These are phyloP conservation scores for Solanum sitiens DNA, from an alignment of 257 asterid genomes.

Conservation along the genomic window DNA sequence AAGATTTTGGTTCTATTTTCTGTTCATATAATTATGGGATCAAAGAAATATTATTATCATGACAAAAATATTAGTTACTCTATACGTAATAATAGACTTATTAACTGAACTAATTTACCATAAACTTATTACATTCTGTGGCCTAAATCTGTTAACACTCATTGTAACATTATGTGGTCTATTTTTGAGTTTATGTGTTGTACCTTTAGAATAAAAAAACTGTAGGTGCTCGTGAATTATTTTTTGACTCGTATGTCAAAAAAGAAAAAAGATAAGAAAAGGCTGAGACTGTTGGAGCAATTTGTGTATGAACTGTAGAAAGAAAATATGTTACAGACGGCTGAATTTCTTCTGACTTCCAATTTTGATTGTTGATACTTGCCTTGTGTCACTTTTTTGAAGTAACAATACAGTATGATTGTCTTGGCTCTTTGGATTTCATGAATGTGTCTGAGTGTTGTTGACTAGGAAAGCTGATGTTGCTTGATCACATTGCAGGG, in stretches of 20 bases:
- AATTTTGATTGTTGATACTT: not conserved
- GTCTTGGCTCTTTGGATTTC: not conserved
- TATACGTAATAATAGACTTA: not conserved
- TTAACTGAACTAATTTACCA: not conserved
- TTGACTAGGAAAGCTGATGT: not conserved
- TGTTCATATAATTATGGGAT: not conserved
- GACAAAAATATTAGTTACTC: not conserved
- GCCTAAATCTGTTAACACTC: not conserved
- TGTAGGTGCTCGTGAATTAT: not conserved
- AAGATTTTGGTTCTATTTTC: not conserved
- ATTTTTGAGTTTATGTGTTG: not conserved
- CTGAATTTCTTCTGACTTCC: not conserved
- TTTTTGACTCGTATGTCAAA: not conserved
- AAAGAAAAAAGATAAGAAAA: not conserved
- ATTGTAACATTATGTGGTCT: not conserved
- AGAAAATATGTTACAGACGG: not conserved
- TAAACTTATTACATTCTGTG: not conserved
- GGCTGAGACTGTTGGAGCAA: not conserved
- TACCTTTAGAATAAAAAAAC: not conserved
- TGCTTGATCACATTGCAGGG: slow-evolving; percentile 31
- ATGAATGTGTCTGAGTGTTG: not conserved
- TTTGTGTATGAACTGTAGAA: not conserved
- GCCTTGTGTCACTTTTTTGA: not conserved
- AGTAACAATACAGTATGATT: not conserved
- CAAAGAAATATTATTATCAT: not conserved